These are phyloP conservation scores for Cladophialophora immunda DNA, from an alignment of 2,329 filamentous ascomycete genomes.

Conservation along the genomic window DNA sequence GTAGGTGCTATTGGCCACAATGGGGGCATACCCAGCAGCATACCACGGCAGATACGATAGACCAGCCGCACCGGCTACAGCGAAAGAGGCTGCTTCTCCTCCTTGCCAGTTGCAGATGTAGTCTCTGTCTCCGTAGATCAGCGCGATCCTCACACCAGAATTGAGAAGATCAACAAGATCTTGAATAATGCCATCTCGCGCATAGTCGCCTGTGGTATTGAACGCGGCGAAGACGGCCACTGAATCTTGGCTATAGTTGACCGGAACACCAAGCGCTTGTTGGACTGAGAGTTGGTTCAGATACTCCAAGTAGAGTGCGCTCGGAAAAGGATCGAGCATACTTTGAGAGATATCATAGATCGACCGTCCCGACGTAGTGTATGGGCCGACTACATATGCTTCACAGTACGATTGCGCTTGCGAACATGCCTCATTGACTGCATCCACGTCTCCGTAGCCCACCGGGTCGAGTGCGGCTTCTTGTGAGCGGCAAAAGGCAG, in stretches of 20 bases:
- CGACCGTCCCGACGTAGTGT: slow-evolving; percentile 45
- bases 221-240: slow-evolving; percentile 45
- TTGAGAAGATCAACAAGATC: slow-evolving; percentile 45
- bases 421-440: slow-evolving; percentile 42
- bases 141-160: slow-evolving; percentile 53
- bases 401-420: slow-evolving; percentile 45
- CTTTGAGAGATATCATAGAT: slow-evolving; percentile 69
- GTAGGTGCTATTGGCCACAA: slow-evolving; percentile 58
- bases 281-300: slow-evolving; percentile 65
- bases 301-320: slow-evolving; percentile 64
- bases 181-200: slow-evolving; percentile 43
- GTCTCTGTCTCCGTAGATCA: slow-evolving; percentile 53
- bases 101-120: slow-evolving; percentile 54
- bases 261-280: slow-evolving; percentile 62
- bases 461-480: slow-evolving; percentile 38
- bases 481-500: slow-evolving; percentile 38
- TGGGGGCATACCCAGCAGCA: slow-evolving; percentile 58
- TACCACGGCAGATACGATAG: slow-evolving; percentile 39
- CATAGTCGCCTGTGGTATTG: slow-evolving; percentile 41
- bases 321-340: slow-evolving; percentile 65
- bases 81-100: slow-evolving; percentile 57
- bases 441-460: slow-evolving; percentile 36
- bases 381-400: slow-evolving; percentile 49
- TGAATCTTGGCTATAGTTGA: slow-evolving; percentile 52
- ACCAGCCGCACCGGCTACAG: slow-evolving; percentile 48